Base-by-base conservation (phyloP, 2,329 filamentous ascomycete species). In the Colletotrichum tanaceti region DNA sequence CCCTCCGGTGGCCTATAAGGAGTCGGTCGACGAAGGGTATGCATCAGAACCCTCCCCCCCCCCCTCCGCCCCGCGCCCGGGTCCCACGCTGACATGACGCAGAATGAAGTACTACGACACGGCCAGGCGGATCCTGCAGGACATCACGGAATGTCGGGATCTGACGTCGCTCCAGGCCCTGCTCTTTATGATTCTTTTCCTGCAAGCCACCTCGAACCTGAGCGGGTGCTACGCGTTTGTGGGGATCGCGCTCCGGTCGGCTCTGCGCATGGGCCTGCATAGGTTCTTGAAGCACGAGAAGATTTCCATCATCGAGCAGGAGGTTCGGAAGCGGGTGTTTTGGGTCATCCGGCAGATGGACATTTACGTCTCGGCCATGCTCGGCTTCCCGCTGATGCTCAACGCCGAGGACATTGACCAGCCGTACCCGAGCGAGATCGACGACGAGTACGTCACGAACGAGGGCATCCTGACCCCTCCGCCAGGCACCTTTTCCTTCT, bases 161-260 rank as follows among this genome's bases (percentile, higher is more conserved):
- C 82, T 95, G 50, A 87, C 85, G 22, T 92, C 92, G 1, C 81
- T 95, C 10, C 92, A 96, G 77, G 89, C 91, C 2, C 84, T 96
- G 7, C 81, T 94, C 22, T 94, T 93, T 76, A 92, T 94, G 86
- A 91, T 94, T 57, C 81, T 95, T 3, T 96, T 94, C 75, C 84
- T 95, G 1, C 93, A 96, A 75, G 89, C 91, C 2, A 92, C 93
- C 2, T 91, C 92, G 11, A 93, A 93, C 75, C 81, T 95, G 38
- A 92, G 90, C 75, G 91, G 89, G 11, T 95, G 92, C 76, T 95
- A 95, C 77, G 89, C 91, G 0, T 94, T 93, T 73, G 86, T 95
- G 55, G 92, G 92, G 7, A 91, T 95, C 73, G 92, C 91, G 2
- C 82, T 94, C 57, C 87, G 92, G 58, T 91, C 91, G 7, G 89